phyloP scores from a whole-genome alignment of 2,329 filamentous ascomycete species.

The Aspergillus sp. region DNA sequence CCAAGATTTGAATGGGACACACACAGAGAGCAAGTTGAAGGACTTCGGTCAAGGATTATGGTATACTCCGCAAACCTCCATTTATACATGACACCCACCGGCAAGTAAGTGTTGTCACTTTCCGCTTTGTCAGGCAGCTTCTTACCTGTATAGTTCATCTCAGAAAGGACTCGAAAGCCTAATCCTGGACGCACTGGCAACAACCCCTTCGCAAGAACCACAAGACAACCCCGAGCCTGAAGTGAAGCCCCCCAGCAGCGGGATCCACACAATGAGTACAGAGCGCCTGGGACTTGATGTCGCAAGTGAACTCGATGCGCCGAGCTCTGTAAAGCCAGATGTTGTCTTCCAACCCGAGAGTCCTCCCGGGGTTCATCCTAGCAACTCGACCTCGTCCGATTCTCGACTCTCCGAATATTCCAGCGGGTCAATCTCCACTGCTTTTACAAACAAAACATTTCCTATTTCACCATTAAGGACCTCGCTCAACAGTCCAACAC shows the following conservation, averaged over 20 bases:
- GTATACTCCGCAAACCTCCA: constrained; percentile 29
- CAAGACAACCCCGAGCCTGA: not conserved
- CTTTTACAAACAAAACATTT: constrained; percentile 9
- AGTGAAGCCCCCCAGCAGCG: not conserved
- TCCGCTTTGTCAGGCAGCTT: not conserved
- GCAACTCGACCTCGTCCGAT: constrained; percentile 20
- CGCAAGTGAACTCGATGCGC: not conserved
- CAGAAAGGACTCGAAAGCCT: constrained; percentile 23
- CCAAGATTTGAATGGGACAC: constrained; percentile 28
- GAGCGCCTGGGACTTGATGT: not conserved
- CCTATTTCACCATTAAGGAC: constrained; percentile 7
- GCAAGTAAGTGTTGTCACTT: constrained; percentile 21
- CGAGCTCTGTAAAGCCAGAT: not conserved
- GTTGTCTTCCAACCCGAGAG: not conserved
- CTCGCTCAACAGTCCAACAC: not conserved
- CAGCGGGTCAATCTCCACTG: constrained; percentile 15
- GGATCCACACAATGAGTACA: not conserved
- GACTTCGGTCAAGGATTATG: constrained; percentile 30
- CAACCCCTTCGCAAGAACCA: constrained; percentile 13
- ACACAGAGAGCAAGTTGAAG: constrained; percentile 26
- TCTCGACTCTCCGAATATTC: constrained; percentile 19
- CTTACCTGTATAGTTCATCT: constrained; percentile 21
- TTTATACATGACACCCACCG: constrained; percentile 29
- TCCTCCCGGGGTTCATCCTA: not conserved
- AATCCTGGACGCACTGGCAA: constrained; percentile 22